A percentile compares a stretch with the other conserved stretches of the same genome.
Evolutionary conservation across 1,284 basidiomycete genomes (phyloP).

Genomic region (Amylostereum chailletii): DNA sequence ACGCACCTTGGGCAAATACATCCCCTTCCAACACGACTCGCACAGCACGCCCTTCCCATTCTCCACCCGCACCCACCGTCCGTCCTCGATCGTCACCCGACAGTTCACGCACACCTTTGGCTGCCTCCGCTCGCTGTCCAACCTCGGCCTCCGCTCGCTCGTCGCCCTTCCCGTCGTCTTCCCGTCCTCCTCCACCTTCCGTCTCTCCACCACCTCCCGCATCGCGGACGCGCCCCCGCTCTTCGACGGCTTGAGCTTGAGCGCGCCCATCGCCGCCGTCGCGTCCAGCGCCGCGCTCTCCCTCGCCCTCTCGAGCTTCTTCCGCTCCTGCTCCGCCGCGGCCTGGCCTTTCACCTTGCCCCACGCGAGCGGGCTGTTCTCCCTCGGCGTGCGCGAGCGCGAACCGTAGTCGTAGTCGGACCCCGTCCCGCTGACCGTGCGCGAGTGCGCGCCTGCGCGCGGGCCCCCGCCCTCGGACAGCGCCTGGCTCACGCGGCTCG

Average conservation of each 20-base stretch:
- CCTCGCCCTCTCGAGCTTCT: no score
- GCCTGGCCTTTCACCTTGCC: no score
- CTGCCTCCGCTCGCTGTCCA: slow-evolving; percentile 13
- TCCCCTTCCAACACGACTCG: slow-evolving; percentile 86
- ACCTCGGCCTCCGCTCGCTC: slow-evolving; percentile 4
- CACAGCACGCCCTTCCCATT: slow-evolving; percentile 68
- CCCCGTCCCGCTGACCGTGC: no score
- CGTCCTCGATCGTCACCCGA: slow-evolving; percentile 60
- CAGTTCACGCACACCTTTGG: slow-evolving; percentile 60
- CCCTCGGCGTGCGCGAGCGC: no score
- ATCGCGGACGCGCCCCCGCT: background rate
- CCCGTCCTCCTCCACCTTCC: background rate
- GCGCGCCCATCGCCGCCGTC: slow-evolving; percentile 31
- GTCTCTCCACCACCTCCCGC: slow-evolving; percentile 2
- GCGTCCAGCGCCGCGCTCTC: slow-evolving; percentile 28
- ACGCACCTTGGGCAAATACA: slow-evolving; percentile 82
- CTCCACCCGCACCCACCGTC: slow-evolving; percentile 74
- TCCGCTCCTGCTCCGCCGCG: no score
- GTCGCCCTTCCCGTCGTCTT: slow-evolving; percentile 2
- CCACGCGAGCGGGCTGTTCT: no score
- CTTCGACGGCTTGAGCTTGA: slow-evolving; percentile 19
- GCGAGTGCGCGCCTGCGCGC: no score
- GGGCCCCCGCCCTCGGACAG: no score
- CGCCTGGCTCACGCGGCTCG: no score
- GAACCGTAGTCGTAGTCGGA: no score